Conservation (phyloP, 768 basidiomycete genomes). For the Xanthoconium purpureum region DNA sequence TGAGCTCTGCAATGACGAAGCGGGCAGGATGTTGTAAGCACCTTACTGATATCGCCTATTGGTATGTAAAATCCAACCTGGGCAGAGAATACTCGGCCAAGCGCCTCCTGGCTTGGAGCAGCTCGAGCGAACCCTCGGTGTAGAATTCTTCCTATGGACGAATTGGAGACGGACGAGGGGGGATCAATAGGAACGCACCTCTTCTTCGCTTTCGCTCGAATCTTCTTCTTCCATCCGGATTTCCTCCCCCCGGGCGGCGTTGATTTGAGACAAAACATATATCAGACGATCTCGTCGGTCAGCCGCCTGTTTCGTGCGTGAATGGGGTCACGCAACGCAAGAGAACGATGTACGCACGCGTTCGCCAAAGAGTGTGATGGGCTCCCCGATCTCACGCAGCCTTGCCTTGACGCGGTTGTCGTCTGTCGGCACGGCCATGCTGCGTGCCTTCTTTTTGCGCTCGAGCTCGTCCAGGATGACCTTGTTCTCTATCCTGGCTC, state of each 20-base stretch:
- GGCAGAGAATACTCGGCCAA: slow-evolving; percentile 94
- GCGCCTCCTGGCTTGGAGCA: slow-evolving; percentile 78
- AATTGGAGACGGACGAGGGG: slow-evolving; percentile 1
- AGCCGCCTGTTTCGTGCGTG: slow-evolving; percentile 62
- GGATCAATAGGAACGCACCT: slow-evolving; percentile 41
- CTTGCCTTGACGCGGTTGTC: slow-evolving; percentile 89
- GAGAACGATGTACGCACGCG: slow-evolving; percentile 58
- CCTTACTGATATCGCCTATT: slow-evolving; percentile 57
- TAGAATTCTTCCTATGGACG: slow-evolving; percentile 84
- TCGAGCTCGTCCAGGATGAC: slow-evolving; percentile 95
- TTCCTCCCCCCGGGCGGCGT: slow-evolving; percentile 82
- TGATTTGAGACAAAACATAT: slow-evolving; percentile 92
- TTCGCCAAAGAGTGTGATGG: slow-evolving; percentile 97
- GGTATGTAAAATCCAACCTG: slow-evolving; percentile 77
- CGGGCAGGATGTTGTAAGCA: slow-evolving; percentile 63
- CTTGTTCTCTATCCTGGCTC: slow-evolving; percentile 77
- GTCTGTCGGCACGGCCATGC: slow-evolving; percentile 94
- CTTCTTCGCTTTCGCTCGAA: slow-evolving; percentile 71
- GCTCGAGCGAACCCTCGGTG: slow-evolving; percentile 82
- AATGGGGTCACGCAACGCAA: slow-evolving; percentile 5
- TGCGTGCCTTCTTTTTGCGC: slow-evolving; percentile 91
- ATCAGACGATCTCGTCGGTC: slow-evolving; percentile 95
- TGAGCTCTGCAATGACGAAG: slow-evolving; percentile 76
- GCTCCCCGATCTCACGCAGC: slow-evolving; percentile 91
- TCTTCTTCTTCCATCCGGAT: slow-evolving; percentile 68